Evolutionary conservation across 768 basidiomycete genomes (phyloP).

Genomic region (Plicaturopsis crispa): DNA sequence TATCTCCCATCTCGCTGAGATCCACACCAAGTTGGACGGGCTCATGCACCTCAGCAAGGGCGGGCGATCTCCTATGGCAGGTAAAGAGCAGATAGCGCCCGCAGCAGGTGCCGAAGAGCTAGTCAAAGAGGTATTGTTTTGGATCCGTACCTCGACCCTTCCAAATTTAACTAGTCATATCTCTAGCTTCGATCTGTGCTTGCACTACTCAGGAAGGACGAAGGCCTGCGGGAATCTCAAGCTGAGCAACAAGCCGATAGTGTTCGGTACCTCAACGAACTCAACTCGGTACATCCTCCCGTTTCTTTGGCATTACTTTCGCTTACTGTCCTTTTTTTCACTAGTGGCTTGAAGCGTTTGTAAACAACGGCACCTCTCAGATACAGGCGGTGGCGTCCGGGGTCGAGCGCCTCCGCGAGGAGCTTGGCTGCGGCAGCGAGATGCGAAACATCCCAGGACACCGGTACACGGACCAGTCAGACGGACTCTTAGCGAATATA

Average conservation of each 20-base stretch:
- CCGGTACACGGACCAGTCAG: slow-evolving; percentile 5
- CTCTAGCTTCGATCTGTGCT: no score
- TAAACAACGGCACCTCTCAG: slow-evolving; percentile 68
- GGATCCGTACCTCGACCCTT: no score
- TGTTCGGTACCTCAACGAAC: slow-evolving; percentile 70
- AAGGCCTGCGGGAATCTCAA: slow-evolving; percentile 38
- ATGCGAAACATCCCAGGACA: slow-evolving; percentile 11
- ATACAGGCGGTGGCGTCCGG: slow-evolving; percentile 54
- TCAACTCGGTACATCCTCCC: slow-evolving; percentile 48
- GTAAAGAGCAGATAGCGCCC: no score
- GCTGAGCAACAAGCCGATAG: slow-evolving; percentile 67
- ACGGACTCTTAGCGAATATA: slow-evolving; percentile 26
- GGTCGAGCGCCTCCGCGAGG: slow-evolving; percentile 51
- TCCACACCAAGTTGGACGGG: no score
- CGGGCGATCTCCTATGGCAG: no score
- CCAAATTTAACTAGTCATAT: slow-evolving; percentile 22
- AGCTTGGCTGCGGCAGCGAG: slow-evolving; percentile 31
- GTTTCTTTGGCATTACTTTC: background rate
- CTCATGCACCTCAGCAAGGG: no score
- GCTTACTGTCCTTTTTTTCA: slow-evolving; percentile 2
- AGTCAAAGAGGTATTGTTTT: no score
- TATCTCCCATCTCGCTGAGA: no score
- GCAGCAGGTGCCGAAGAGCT: no score
- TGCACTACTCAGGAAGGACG: no score
- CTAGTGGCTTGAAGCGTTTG: slow-evolving; percentile 84